Percentiles rank a stretch among this genome's conserved stretches.
phyloP scores from a whole-genome alignment of 192 early-diverging fungal genomes.

The Dissophora ornata region DNA sequence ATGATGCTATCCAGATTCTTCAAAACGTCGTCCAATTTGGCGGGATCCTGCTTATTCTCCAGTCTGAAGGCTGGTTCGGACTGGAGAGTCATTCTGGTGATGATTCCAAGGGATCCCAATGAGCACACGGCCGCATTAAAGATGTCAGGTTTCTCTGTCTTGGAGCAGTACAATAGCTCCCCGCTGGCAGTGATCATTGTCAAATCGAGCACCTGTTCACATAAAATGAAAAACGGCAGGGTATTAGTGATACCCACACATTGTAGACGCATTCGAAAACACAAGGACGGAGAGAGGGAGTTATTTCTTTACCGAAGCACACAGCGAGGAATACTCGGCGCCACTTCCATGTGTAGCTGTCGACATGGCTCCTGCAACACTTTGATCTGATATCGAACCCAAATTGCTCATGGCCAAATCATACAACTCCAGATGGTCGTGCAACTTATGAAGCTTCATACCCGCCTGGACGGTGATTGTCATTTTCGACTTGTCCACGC shows the following conservation, averaged over 20 bases:
- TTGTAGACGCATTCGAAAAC: too few species aligned
- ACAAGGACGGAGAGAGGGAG: too few species aligned
- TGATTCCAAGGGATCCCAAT: conserved; percentile 75
- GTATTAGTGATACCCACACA: too few species aligned
- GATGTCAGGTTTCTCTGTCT: conserved; percentile 56
- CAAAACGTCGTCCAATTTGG: conserved; percentile 65
- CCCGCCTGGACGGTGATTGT: conserved; percentile 74
- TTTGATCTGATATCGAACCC: conserved; percentile 81
- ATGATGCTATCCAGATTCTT: conserved; percentile 62
- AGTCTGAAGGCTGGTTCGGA: conserved; percentile 72
- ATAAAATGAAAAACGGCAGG: too few species aligned
- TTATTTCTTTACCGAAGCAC: conserved; percentile 68
- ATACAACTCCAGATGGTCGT: conserved; percentile 63
- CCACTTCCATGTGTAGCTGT: conserved; percentile 83
- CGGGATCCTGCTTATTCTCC: conserved; percentile 74
- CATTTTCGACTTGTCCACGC: conserved; percentile 56
- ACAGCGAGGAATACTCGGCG: conserved; percentile 67
- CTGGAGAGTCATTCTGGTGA: conserved; percentile 73
- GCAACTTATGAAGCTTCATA: conserved; percentile 70
- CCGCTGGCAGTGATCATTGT: conserved; percentile 73
- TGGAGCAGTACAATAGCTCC: conserved; percentile 62
- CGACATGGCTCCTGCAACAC: conserved; percentile 75
- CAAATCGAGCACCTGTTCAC: conserved; percentile 65
- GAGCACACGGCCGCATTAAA: conserved; percentile 77
- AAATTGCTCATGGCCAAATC: conserved; percentile 74